A percentile compares a stretch with the other conserved stretches of the same genome.
These are phyloP conservation scores for Singerocomus inundabilis DNA, from an alignment of 1,284 basidiomycete species.

Conservation along the genomic window DNA sequence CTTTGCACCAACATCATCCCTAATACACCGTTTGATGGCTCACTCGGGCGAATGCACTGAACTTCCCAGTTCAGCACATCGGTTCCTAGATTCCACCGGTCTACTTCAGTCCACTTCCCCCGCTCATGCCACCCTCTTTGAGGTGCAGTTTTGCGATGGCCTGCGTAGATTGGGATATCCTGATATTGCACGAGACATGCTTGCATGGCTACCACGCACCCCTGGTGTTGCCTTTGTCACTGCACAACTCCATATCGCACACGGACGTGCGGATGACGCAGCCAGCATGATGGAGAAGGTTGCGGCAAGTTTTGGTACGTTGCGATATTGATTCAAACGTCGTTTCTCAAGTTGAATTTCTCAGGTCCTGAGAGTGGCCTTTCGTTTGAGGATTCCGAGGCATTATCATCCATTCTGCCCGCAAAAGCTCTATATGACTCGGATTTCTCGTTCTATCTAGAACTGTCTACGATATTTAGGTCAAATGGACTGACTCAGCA, in stretches of 20 bases:
- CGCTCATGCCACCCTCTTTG: constrained; percentile 59
- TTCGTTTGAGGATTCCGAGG: constrained; percentile 59
- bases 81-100: constrained; percentile 63
- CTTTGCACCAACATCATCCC: constrained; percentile 58
- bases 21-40: constrained; percentile 67
- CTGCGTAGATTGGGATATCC: constrained; percentile 67
- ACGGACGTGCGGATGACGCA: constrained; percentile 76
- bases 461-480: constrained; percentile 74
- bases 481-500: constrained; percentile 52
- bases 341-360: constrained; percentile 12
- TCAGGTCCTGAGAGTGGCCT: constrained; percentile 54
- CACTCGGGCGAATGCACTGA: constrained; percentile 45
- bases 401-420: constrained; percentile 64
- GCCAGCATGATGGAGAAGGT: constrained; percentile 69
- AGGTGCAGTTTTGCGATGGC: constrained; percentile 70
- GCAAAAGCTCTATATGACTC: constrained; percentile 54
- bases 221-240: constrained; percentile 74
- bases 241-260: constrained; percentile 65
- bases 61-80: constrained; percentile 60
- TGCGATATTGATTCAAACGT: neutral
- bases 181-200: constrained; percentile 59
- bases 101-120: constrained; percentile 65
- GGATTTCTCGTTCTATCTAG: constrained; percentile 74
- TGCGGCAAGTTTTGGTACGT: constrained; percentile 72
- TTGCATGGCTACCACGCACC: constrained; percentile 74